phyloP scores from a whole-genome alignment of 306 rosid species.

The Betula pendula region DNA sequence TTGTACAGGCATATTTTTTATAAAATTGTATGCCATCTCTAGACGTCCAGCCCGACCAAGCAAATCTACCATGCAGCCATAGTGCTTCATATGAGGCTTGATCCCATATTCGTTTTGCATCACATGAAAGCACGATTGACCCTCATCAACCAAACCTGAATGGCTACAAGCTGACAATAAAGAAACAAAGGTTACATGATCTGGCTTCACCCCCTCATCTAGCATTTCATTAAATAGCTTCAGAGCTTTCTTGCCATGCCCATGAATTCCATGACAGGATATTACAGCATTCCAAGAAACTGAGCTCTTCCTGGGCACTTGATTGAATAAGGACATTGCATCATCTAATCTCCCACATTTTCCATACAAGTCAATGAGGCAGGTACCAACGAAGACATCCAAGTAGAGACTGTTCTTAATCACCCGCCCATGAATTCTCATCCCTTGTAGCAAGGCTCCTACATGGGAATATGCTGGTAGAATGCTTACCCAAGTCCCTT shows the following conservation, averaged over 20 bases:
- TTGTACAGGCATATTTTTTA: slow-evolving; percentile 41
- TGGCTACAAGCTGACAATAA: slow-evolving; percentile 54
- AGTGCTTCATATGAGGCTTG: slow-evolving; percentile 42
- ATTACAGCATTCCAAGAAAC: slow-evolving; percentile 54
- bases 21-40: slow-evolving; percentile 39
- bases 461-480: slow-evolving; percentile 46
- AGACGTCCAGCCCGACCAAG: slow-evolving; percentile 55
- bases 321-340: slow-evolving; percentile 42
- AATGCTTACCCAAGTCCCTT: slow-evolving; percentile 53
- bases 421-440: slow-evolving; percentile 50
- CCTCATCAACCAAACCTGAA: slow-evolving; percentile 49
- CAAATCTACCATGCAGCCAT: slow-evolving; percentile 57
- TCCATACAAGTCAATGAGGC: slow-evolving; percentile 57
- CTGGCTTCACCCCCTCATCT: slow-evolving; percentile 37
- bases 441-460: slow-evolving; percentile 50
- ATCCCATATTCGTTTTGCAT: slow-evolving; percentile 49
- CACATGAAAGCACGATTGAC: slow-evolving; percentile 36
- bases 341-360: slow-evolving; percentile 54
- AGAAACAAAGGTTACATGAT: slow-evolving; percentile 45
- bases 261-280: slow-evolving; percentile 53
- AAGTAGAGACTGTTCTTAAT: slow-evolving; percentile 38
- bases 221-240: slow-evolving; percentile 44
- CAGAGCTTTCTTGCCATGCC: slow-evolving; percentile 41
- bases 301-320: slow-evolving; percentile 32
- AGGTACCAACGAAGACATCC: slow-evolving; percentile 48